A percentile compares a stretch with the other conserved stretches of the same genome.
Conservation (phyloP, 1,284 basidiomycete species). For the Waitea zeae region DNA sequence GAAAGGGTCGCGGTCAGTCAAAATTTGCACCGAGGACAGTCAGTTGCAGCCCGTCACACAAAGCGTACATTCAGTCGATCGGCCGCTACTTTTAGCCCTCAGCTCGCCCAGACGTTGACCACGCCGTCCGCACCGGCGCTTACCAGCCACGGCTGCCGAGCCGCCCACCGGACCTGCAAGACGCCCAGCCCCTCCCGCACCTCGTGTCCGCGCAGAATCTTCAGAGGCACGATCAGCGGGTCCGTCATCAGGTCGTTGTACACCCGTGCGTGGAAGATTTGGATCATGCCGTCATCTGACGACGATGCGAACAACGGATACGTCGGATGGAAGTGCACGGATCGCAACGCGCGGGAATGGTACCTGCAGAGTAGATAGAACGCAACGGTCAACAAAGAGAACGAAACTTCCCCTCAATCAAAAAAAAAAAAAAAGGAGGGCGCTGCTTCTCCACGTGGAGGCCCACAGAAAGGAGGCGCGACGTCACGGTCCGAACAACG, state of each 20-base stretch:
- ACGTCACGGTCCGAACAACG: too few species aligned
- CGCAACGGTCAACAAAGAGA: too few species aligned
- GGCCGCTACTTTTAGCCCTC: neutral
- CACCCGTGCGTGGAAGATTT: constrained; percentile 92
- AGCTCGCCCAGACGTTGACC: constrained; percentile 79
- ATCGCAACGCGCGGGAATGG: constrained; percentile 84
- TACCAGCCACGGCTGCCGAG: constrained; percentile 83
- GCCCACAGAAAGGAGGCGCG: constrained; percentile 3
- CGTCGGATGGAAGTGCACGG: constrained; percentile 82
- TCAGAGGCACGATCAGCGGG: constrained; percentile 92
- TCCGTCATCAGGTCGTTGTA: constrained; percentile 92
- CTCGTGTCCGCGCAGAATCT: constrained; percentile 84
- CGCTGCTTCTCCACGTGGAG: too few species aligned
- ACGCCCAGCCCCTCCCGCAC: constrained; percentile 82
- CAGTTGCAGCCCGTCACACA: too few species aligned
- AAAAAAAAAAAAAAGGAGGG: neutral
- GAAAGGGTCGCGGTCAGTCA: too few species aligned
- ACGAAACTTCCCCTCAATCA: neutral
- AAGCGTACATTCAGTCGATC: too few species aligned
- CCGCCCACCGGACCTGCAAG: constrained; percentile 81
- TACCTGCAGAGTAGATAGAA: too few species aligned
- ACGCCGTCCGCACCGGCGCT: constrained; percentile 89
- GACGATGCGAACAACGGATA: constrained; percentile 93
- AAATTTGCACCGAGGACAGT: too few species aligned
- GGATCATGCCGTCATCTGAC: constrained; percentile 93